These are phyloP conservation scores for Pseudogymnoascus sp. DNA, from an alignment of 2,329 filamentous ascomycete genomes.

Conservation along the genomic window DNA sequence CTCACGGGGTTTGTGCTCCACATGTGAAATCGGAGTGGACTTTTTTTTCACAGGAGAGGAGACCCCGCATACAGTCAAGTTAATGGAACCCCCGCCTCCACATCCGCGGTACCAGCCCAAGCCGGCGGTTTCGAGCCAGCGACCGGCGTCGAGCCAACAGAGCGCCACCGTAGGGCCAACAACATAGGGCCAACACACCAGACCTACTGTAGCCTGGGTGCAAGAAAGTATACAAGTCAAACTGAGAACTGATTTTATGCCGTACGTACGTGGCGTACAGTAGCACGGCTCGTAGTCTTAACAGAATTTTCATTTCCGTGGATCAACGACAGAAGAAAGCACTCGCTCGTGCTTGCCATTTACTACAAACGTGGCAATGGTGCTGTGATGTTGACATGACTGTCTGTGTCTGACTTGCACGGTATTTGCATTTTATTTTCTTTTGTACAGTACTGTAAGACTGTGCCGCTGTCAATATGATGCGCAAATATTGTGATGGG, in stretches of 20 bases:
- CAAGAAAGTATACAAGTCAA: neutral
- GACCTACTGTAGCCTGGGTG: neutral
- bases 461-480: slow-evolving; percentile 6
- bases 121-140: neutral
- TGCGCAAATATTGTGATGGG: neutral
- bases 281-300: neutral
- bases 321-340: neutral
- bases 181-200: neutral
- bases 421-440: too few species aligned
- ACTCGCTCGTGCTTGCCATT: neutral
- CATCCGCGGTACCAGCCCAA: neutral
- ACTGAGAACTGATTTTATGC: neutral
- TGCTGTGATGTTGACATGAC: neutral
- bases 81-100: neutral
- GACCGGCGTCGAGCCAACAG: neutral
- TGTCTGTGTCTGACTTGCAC: too few species aligned
- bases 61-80: neutral
- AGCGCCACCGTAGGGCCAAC: neutral
- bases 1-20: neutral
- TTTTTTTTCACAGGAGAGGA: neutral
- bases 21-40: neutral
- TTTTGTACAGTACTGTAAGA: too few species aligned
- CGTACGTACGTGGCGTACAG: neutral
- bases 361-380: neutral
- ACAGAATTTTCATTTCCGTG: neutral